Conservation (phyloP, 202 grass and related monocot genomes). For the Setaria viridis region DNA sequence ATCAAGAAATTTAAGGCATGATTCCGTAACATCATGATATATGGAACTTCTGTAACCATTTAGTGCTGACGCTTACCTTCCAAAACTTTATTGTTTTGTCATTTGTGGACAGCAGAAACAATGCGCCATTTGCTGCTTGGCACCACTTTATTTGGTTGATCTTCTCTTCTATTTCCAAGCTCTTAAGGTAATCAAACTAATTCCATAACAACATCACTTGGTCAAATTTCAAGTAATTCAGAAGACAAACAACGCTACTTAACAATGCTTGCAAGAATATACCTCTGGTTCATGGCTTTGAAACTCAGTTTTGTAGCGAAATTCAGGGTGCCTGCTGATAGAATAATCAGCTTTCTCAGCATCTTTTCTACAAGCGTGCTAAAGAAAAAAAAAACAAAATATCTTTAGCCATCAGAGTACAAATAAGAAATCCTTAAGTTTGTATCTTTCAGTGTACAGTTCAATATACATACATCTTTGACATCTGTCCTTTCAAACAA, state of each 20-base stretch:
- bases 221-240: conserved; percentile 51
- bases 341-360: conserved; percentile 84
- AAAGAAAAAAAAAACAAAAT: conserved; percentile 40
- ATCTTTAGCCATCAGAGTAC: conserved; percentile 50
- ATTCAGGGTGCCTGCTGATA: conserved; percentile 76
- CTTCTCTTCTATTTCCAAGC: conserved; percentile 99
- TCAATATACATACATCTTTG: conserved; percentile 72
- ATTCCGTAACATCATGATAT: conserved; percentile 1
- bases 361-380: conserved; percentile 71
- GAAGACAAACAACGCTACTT: conserved; percentile 26
- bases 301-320: conserved; percentile 93
- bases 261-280: conserved; percentile 44
- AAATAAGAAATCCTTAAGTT: conserved; percentile 27
- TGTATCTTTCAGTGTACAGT: conserved; percentile 32
- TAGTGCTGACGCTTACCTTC: conserved; percentile 67
- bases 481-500: conserved; percentile 84
- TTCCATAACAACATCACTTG: conserved; percentile 41
- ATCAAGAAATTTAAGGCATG: conserved; percentile 26
- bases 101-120: conserved; percentile 92
- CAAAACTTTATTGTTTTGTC: conserved; percentile 96
- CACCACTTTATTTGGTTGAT: conserved; percentile 98
- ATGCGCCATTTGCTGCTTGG: conserved; percentile 68
- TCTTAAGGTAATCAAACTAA: conserved; percentile 98
- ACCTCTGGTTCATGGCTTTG: conserved; percentile 98
- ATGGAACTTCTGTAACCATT: conserved; percentile 39